phyloP scores from a whole-genome alignment of 2,329 filamentous ascomycete genomes.

The Diaporthe ilicicola region DNA sequence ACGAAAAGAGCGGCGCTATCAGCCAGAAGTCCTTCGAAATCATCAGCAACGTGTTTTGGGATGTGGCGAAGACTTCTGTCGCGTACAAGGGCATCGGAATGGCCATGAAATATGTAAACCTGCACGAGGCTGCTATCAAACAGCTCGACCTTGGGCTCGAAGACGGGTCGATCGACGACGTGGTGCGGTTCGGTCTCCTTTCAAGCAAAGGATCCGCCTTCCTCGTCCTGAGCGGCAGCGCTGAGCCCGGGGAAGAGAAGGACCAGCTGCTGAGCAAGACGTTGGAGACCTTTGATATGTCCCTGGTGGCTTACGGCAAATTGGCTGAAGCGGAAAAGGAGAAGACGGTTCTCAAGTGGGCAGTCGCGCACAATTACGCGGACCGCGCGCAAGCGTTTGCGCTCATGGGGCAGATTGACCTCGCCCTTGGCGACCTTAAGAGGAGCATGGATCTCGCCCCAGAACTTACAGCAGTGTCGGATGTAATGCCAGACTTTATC shows the following conservation, averaged over 20 bases:
- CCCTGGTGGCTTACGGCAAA: too few relatives aligned
- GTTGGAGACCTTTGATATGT: too few relatives aligned
- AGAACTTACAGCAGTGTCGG: too few relatives aligned
- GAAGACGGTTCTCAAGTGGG: too few relatives aligned
- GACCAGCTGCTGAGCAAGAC: too few relatives aligned
- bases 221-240: too few relatives aligned
- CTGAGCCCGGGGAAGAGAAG: too few relatives aligned
- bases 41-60: slow-evolving; percentile 25
- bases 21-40: slow-evolving; percentile 9
- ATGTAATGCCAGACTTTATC: background rate
- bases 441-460: background rate
- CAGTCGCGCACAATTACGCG: background rate
- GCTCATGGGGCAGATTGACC: background rate
- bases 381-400: background rate
- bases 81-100: slow-evolving; percentile 25
- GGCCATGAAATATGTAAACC: slow-evolving; percentile 4
- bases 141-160: slow-evolving; percentile 18
- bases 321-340: too few relatives aligned
- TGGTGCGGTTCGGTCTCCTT: background rate
- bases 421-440: background rate
- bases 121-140: slow-evolving; percentile 1
- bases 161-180: background rate
- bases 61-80: slow-evolving; percentile 24
- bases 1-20: background rate
- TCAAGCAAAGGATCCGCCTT: background rate